Conservation (phyloP, 352 stramenopile genomes). For the Globisporangium lucens region DNA sequence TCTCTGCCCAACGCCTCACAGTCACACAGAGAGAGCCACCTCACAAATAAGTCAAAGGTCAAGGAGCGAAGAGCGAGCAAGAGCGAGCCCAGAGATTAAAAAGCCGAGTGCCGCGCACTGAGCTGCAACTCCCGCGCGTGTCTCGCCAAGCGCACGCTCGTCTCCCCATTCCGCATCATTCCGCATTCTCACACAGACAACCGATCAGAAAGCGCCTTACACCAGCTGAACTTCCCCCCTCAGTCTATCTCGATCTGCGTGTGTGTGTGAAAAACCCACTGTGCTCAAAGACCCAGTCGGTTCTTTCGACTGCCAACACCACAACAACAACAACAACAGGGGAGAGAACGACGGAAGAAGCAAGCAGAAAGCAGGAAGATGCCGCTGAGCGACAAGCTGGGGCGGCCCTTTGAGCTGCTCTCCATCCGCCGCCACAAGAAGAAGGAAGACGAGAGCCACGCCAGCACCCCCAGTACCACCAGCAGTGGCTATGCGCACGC, state of each 20-base stretch:
- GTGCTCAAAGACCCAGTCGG: no score
- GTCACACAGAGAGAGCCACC: no score
- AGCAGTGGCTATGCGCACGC: slow-evolving; percentile 1
- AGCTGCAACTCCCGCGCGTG: neutral
- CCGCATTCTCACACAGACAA: neutral
- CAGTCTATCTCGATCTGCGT: no score
- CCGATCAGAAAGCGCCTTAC: no score
- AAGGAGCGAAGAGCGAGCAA: neutral
- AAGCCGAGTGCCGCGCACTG: neutral
- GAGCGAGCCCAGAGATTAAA: slow-evolving; percentile 4
- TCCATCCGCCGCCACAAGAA: slow-evolving; percentile 63
- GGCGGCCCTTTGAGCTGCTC: slow-evolving; percentile 59
- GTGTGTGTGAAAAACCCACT: no score
- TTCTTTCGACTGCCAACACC: neutral
- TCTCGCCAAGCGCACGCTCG: neutral
- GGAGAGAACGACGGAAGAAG: neutral
- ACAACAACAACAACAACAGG: neutral
- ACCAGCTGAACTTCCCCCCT: no score
- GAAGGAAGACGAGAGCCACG: slow-evolving; percentile 33
- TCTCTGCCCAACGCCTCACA: neutral
- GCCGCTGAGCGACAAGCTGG: slow-evolving; percentile 52
- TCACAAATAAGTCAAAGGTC: neutral
- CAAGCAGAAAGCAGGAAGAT: slow-evolving; percentile 16
- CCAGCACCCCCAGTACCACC: slow-evolving; percentile 4
- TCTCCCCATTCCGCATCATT: neutral